Conservation (phyloP, 495 filamentous ascomycete species). For the Umbilicaria muhlenbergii region DNA sequence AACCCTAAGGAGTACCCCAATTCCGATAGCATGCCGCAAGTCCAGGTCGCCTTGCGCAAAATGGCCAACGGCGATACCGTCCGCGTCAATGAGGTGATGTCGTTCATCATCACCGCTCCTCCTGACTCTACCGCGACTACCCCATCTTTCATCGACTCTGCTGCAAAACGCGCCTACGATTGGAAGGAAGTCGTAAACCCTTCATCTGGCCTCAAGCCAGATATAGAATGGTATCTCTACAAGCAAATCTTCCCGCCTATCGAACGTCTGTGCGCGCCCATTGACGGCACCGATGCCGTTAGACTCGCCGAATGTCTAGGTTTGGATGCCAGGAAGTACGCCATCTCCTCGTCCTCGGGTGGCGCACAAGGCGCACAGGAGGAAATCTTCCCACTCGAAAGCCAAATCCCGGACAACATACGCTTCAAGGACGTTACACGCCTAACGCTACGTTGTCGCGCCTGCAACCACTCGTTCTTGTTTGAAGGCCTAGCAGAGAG, state of each 20-base stretch:
- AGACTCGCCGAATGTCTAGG: conserved; percentile 87
- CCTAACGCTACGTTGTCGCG: conserved; percentile 62
- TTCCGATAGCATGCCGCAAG: conserved; percentile 86
- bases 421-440: conserved; percentile 71
- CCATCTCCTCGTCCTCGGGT: conserved; percentile 34
- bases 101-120: conserved; percentile 80
- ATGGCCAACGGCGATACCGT: conserved; percentile 75
- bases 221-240: conserved; percentile 90
- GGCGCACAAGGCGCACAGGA: conserved; percentile 34
- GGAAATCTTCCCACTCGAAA: conserved; percentile 71
- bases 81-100: conserved; percentile 86
- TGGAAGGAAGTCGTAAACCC: conserved; percentile 71
- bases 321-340: conserved; percentile 78
- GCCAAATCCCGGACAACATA: conserved; percentile 70
- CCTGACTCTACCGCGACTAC: conserved; percentile 52
- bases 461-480: conserved; percentile 51
- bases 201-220: conserved; percentile 58
- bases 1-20: conserved; percentile 86
- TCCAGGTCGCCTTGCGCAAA: conserved; percentile 82
- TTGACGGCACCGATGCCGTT: conserved; percentile 74
- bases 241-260: conserved; percentile 99
- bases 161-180: conserved; percentile 76
- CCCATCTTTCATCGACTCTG: conserved; percentile 38
- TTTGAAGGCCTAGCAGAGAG: conserved; percentile 60
- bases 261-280: conserved; percentile 92